Percentiles rank a stretch among this genome's conserved stretches.
These are phyloP conservation scores for Ophidiomyces ophidiicola DNA, from an alignment of 2,329 filamentous ascomycete species.

Conservation along the genomic window DNA sequence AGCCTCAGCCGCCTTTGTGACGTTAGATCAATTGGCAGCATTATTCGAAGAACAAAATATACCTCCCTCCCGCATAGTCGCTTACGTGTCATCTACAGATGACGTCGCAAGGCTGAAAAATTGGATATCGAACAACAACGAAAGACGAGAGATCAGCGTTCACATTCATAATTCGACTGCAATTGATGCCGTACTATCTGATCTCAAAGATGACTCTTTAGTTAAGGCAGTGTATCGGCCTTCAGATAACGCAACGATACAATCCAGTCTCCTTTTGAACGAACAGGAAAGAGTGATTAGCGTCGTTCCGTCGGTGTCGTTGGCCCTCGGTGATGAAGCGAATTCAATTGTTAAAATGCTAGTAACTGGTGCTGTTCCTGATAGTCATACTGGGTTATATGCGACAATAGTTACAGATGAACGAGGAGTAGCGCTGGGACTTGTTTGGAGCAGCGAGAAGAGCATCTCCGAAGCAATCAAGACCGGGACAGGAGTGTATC, in stretches of 20 bases:
- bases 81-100: slow-evolving; percentile 36
- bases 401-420: slow-evolving; percentile 88
- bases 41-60: slow-evolving; percentile 43
- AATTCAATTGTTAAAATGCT: slow-evolving; percentile 58
- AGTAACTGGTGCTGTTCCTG: slow-evolving; percentile 62
- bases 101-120: slow-evolving; percentile 30
- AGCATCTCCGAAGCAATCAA: slow-evolving; percentile 77
- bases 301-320: slow-evolving; percentile 56
- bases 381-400: slow-evolving; percentile 70
- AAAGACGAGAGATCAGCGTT: slow-evolving; percentile 28
- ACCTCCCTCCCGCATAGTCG: slow-evolving; percentile 44
- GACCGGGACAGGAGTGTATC: slow-evolving; percentile 77
- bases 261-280: slow-evolving; percentile 38
- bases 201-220: slow-evolving; percentile 28
- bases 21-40: slow-evolving; percentile 51
- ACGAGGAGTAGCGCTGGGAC: slow-evolving; percentile 65
- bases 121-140: slow-evolving; percentile 29
- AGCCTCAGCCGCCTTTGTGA: slow-evolving; percentile 72
- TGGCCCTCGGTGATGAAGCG: slow-evolving; percentile 56
- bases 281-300: slow-evolving; percentile 48
- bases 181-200: slow-evolving; percentile 23
- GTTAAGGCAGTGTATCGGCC: slow-evolving; percentile 30
- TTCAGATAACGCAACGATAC: slow-evolving; percentile 32
- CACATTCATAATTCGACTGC: slow-evolving; percentile 17
- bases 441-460: slow-evolving; percentile 89